These are phyloP conservation scores for Yamadazyma conglobata DNA, from an alignment of 1,139 yeast genomes.

Conservation along the genomic window DNA sequence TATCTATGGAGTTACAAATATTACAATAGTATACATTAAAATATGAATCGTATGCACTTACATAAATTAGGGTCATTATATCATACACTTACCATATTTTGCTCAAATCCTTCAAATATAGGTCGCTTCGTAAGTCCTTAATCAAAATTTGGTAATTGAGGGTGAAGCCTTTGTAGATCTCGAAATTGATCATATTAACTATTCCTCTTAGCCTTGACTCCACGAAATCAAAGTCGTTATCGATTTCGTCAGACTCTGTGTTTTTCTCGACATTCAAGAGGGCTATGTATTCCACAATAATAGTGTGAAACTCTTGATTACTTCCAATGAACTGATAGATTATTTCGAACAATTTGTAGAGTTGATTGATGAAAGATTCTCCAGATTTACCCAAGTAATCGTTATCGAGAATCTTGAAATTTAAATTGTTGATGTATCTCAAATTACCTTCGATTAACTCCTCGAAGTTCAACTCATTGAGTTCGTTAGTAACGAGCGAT, in stretches of 20 bases:
- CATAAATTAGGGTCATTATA: too few relatives aligned
- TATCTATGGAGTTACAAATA: too few relatives aligned
- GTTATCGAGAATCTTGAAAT: conserved; percentile 38
- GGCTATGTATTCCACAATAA: conserved; percentile 28
- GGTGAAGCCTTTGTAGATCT: conserved; percentile 24
- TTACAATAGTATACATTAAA: too few relatives aligned
- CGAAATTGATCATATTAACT: conserved; percentile 22
- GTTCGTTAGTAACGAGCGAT: conserved; percentile 13
- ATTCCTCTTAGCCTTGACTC: conserved; percentile 26
- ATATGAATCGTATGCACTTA: too few relatives aligned
- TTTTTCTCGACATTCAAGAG: conserved; percentile 23
- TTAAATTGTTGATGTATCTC: conserved; percentile 33
- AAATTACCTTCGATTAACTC: conserved; percentile 43
- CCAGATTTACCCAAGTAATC: conserved; percentile 40
- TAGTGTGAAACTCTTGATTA: conserved; percentile 40
- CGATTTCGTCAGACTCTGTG: conserved; percentile 12
- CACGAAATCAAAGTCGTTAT: conserved; percentile 16
- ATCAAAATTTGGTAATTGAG: conserved; percentile 18
- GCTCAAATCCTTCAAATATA: conserved; percentile 16
- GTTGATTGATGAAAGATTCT: conserved; percentile 40
- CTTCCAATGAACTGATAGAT: conserved; percentile 43
- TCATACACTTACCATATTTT: conserved; percentile 5
- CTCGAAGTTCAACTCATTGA: conserved; percentile 41
- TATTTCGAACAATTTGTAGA: conserved; percentile 40
- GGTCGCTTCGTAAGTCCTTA: conserved; percentile 29